Evolutionary conservation across 805 yeast genomes (phyloP).

Genomic region (Sugiyamaella marilandica): DNA sequence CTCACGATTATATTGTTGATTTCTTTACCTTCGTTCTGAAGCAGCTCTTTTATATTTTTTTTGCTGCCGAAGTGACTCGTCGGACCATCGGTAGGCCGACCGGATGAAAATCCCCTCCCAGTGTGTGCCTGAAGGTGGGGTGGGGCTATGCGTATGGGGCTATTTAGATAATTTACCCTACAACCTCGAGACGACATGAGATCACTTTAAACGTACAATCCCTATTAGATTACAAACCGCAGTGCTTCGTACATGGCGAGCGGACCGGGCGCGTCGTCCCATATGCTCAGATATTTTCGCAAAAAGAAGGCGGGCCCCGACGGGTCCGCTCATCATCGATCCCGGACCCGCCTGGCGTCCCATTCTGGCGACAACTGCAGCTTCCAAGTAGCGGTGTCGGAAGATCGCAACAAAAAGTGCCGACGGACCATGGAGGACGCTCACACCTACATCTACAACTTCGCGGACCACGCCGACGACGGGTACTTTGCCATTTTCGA

Average conservation of each 20-base stretch:
- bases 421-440: slow-evolving; percentile 94
- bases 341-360: background rate
- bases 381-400: slow-evolving; percentile 87
- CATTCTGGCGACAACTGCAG: slow-evolving; percentile 11
- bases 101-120: no score
- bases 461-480: slow-evolving; percentile 77
- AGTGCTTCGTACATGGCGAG: background rate
- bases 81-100: no score
- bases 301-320: slow-evolving; percentile 1
- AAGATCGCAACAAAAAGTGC: slow-evolving; percentile 73
- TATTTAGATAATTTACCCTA: background rate
- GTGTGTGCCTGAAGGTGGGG: background rate
- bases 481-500: slow-evolving; percentile 95
- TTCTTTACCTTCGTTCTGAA: no score
- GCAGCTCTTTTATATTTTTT: no score
- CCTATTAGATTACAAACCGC: no score
- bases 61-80: no score
- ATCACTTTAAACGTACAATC: background rate
- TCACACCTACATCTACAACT: slow-evolving; percentile 87
- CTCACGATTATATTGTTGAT: no score
- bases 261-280: background rate
- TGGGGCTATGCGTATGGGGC: background rate
- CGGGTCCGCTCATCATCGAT: background rate
- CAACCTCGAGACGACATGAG: background rate
- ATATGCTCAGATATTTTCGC: slow-evolving; percentile 1